These are phyloP conservation scores for Domatiomyces catenatus DNA, from an alignment of 2,329 filamentous ascomycete species.

Conservation along the genomic window DNA sequence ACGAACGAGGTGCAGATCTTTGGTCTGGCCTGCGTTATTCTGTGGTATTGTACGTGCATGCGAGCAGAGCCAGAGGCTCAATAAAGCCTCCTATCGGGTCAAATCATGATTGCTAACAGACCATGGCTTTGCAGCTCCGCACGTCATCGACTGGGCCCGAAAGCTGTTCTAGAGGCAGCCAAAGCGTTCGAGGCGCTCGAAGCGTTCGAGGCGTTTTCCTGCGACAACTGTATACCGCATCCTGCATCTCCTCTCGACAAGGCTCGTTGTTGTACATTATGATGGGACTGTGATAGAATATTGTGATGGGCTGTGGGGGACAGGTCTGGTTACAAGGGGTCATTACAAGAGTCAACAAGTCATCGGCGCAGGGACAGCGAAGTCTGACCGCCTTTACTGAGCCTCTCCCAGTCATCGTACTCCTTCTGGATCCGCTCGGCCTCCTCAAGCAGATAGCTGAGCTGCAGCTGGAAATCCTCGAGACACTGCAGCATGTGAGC, in stretches of 20 bases:
- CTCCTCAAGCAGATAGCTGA: slow-evolving; percentile 46
- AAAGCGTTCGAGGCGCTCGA: background rate
- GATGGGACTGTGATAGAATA: slow-evolving; percentile 13
- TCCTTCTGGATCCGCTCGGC: slow-evolving; percentile 44
- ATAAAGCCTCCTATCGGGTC: background rate
- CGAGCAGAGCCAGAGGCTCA: background rate
- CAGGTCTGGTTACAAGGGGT: no score
- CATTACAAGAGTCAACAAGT: background rate
- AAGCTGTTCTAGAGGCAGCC: slow-evolving; percentile 34
- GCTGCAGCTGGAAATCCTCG: slow-evolving; percentile 35
- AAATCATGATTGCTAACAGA: slow-evolving; percentile 1
- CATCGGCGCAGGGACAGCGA: slow-evolving; percentile 9
- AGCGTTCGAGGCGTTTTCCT: no score
- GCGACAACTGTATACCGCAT: slow-evolving; percentile 1
- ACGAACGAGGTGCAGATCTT: slow-evolving; percentile 39
- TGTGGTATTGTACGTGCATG: slow-evolving; percentile 45
- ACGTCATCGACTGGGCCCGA: slow-evolving; percentile 34
- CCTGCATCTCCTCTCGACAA: slow-evolving; percentile 1
- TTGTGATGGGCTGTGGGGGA: background rate
- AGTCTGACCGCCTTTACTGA: slow-evolving; percentile 10
- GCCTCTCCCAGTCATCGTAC: slow-evolving; percentile 39
- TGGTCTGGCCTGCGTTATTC: slow-evolving; percentile 37
- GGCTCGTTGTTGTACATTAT: slow-evolving; percentile 21
- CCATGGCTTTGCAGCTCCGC: slow-evolving; percentile 26
- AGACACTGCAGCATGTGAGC: slow-evolving; percentile 27